Conservation (phyloP, 331 rosid genomes). For the Malus hybrid region DNA sequence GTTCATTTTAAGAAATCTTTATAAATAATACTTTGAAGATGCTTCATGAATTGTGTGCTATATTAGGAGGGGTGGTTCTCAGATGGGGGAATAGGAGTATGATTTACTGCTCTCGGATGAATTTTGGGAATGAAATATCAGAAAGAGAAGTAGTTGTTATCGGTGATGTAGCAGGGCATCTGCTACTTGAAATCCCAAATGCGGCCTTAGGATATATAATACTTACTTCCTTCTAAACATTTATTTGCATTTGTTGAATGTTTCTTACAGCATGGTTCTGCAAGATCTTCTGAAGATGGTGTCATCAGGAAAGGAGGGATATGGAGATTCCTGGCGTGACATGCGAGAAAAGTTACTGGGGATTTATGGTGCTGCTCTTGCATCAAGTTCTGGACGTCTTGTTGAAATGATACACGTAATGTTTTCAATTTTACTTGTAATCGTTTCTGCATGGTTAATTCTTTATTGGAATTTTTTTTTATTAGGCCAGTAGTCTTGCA, state of each 20-base stretch:
- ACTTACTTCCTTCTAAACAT: conserved; percentile 18
- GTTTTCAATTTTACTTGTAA: conserved; percentile 8
- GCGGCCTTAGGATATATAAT: not conserved
- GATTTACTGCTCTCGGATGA: not conserved
- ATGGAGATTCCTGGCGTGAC: conserved; percentile 60
- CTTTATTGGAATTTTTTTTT: not conserved
- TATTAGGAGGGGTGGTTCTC: not conserved
- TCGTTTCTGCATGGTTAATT: conserved; percentile 3
- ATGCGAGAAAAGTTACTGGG: conserved; percentile 53
- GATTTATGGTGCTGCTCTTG: conserved; percentile 66
- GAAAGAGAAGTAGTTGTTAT: not conserved
- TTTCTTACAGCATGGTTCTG: conserved; percentile 65
- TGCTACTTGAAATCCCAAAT: not conserved
- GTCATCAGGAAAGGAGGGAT: conserved; percentile 40
- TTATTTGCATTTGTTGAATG: conserved; percentile 22
- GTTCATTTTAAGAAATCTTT: not conserved
- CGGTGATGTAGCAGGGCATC: not conserved
- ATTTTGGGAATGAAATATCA: not conserved
- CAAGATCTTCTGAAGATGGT: conserved; percentile 74
- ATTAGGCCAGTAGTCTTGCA: not conserved
- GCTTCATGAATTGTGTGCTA: not conserved
- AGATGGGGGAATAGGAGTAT: not conserved
- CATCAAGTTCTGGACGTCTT: conserved; percentile 63
- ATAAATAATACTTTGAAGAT: not conserved
- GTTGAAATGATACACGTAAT: conserved; percentile 72